A percentile compares a stretch with the other conserved stretches of the same genome.
Evolutionary conservation across 306 rosid genomes (phyloP).

Genomic region (Lablab purpureus): DNA sequence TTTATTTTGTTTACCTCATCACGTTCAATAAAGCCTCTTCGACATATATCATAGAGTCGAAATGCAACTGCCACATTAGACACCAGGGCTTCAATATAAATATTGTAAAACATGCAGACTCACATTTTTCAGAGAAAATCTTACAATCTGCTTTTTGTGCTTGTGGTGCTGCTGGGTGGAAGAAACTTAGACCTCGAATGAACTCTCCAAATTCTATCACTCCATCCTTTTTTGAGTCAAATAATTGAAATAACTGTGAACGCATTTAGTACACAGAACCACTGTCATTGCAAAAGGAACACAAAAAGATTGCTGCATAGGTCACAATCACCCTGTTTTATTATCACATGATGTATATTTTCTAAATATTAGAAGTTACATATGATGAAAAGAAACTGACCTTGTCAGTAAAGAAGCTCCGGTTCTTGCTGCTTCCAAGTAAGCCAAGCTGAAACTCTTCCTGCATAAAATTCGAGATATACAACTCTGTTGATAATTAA

Average conservation of each 20-base stretch:
- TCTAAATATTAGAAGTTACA: not conserved
- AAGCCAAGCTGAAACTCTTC: constrained; percentile 71
- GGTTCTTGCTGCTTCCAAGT: constrained; percentile 57
- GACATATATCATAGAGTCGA: constrained; percentile 60
- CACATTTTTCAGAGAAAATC: constrained; percentile 35
- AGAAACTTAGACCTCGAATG: constrained; percentile 61
- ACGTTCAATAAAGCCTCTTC: constrained; percentile 62
- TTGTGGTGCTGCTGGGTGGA: constrained; percentile 67
- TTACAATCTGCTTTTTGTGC: constrained; percentile 58
- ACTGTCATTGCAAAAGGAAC: not conserved
- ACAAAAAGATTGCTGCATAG: not conserved
- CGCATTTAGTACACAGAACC: not conserved
- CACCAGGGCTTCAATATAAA: constrained; percentile 28
- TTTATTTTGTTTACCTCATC: constrained; percentile 52
- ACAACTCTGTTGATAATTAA: constrained; percentile 3
- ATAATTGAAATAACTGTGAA: constrained; percentile 59
- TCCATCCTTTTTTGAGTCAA: constrained; percentile 61
- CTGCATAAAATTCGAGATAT: constrained; percentile 43
- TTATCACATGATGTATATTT: constrained; percentile 8
- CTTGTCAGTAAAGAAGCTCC: constrained; percentile 57
- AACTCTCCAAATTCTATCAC: constrained; percentile 68
- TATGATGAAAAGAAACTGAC: constrained; percentile 47
- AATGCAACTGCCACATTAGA: constrained; percentile 60
- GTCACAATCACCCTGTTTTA: not conserved
- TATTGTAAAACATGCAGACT: not conserved